These are phyloP conservation scores for Cladobotryum protrusum DNA, from an alignment of 2,329 filamentous ascomycete species.

Conservation along the genomic window DNA sequence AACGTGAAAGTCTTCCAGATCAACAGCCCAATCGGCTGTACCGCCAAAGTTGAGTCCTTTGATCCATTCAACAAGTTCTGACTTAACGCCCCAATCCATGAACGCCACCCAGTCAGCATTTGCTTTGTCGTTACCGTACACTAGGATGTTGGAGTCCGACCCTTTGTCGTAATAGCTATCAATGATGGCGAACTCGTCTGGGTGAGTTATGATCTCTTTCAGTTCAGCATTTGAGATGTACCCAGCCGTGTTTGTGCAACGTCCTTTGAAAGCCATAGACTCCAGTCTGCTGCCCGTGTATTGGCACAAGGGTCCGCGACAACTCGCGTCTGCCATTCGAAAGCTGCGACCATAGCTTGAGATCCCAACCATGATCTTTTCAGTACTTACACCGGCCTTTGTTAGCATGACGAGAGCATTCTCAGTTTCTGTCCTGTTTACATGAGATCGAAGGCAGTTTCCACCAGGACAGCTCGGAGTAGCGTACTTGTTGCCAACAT, in stretches of 20 bases:
- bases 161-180: not conserved
- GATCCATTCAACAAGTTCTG: slow-evolving; percentile 5
- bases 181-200: not conserved
- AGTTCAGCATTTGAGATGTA: slow-evolving; percentile 27
- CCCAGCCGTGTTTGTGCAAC: slow-evolving; percentile 19
- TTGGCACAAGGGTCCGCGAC: slow-evolving; percentile 18
- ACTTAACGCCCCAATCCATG: slow-evolving; percentile 15
- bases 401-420: slow-evolving; percentile 23
- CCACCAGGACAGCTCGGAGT: slow-evolving; percentile 17
- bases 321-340: slow-evolving; percentile 12
- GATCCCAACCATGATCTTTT: slow-evolving; percentile 22
- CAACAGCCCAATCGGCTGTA: slow-evolving; percentile 19
- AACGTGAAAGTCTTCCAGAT: slow-evolving; percentile 9
- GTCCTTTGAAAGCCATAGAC: slow-evolving; percentile 19
- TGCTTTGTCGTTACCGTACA: slow-evolving; percentile 15
- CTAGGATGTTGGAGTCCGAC: slow-evolving; percentile 13
- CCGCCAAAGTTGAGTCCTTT: slow-evolving; percentile 16
- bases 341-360: slow-evolving; percentile 16
- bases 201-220: slow-evolving; percentile 16
- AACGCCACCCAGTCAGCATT: slow-evolving; percentile 18
- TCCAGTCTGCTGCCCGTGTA: slow-evolving; percentile 19
- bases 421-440: slow-evolving; percentile 24
- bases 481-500: slow-evolving; percentile 21
- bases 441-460: slow-evolving; percentile 23
- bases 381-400: slow-evolving; percentile 18